Evolutionary conservation across 805 yeast genomes (phyloP).

Genomic region (Ogataea saltuana): DNA sequence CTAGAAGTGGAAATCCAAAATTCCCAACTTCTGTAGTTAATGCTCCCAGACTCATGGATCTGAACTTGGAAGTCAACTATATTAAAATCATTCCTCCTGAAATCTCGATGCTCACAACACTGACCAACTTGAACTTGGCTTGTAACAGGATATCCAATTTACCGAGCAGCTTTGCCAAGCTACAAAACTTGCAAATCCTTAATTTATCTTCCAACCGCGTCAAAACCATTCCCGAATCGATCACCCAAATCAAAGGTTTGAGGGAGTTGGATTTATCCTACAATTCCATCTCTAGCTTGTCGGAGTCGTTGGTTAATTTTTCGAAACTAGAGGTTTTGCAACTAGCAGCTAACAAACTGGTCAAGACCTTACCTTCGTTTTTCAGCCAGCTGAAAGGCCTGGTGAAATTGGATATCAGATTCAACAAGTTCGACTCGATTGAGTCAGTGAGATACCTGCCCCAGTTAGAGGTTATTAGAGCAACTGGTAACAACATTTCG

Average conservation of each 20-base stretch:
- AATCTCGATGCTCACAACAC: constrained; percentile 51
- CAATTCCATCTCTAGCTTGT: constrained; percentile 64
- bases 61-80: constrained; percentile 79
- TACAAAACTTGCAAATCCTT: constrained; percentile 55
- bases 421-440: constrained; percentile 58
- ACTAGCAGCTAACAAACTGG: constrained; percentile 69
- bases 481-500: constrained; percentile 75
- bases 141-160: constrained; percentile 69
- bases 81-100: constrained; percentile 61
- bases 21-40: constrained; percentile 76
- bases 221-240: constrained; percentile 60
- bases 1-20: constrained; percentile 67
- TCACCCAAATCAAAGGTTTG: constrained; percentile 59
- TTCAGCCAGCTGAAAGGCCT: constrained; percentile 55
- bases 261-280: constrained; percentile 77
- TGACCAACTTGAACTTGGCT: constrained; percentile 64
- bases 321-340: constrained; percentile 65
- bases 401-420: constrained; percentile 74
- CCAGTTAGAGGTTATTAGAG: constrained; percentile 66
- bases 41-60: constrained; percentile 61
- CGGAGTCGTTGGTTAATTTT: constrained; percentile 60
- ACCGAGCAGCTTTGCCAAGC: constrained; percentile 60
- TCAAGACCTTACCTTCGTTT: constrained; percentile 51
- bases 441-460: constrained; percentile 59
- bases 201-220: constrained; percentile 82